Evolutionary conservation across 768 basidiomycete genomes (phyloP).

Genomic region (Boletus edulis): DNA sequence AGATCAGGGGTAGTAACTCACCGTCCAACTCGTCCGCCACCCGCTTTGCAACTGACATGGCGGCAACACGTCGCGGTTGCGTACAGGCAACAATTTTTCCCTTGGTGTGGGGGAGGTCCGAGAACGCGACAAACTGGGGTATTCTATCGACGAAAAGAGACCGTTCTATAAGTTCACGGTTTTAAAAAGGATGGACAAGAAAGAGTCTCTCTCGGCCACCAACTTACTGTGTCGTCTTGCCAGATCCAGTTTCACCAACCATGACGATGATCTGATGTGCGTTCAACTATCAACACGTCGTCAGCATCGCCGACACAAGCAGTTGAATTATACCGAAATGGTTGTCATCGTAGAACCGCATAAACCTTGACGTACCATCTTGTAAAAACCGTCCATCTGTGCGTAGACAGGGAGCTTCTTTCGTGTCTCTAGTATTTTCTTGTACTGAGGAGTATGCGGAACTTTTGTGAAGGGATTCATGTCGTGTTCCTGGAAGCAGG

Average conservation of each 20-base stretch:
- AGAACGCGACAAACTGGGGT: slow-evolving; percentile 94
- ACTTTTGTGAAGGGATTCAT: slow-evolving; percentile 86
- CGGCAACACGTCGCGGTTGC: slow-evolving; percentile 93
- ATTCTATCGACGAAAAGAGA: slow-evolving; percentile 56
- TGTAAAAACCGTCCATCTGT: slow-evolving; percentile 91
- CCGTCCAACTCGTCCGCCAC: slow-evolving; percentile 99
- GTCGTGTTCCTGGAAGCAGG: slow-evolving; percentile 57
- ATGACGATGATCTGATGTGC: slow-evolving; percentile 80
- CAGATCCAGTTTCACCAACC: slow-evolving; percentile 94
- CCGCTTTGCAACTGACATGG: slow-evolving; percentile 97
- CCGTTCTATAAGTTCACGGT: slow-evolving; percentile 27
- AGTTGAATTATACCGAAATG: not conserved
- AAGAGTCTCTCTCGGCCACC: slow-evolving; percentile 12
- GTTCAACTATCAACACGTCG: slow-evolving; percentile 20
- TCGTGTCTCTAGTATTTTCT: slow-evolving; percentile 79
- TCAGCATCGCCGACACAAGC: not conserved
- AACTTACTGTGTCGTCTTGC: slow-evolving; percentile 92
- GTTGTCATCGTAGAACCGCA: not conserved
- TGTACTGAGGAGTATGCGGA: slow-evolving; percentile 77
- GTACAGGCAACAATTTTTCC: slow-evolving; percentile 95
- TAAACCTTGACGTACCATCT: slow-evolving; percentile 58
- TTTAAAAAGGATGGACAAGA: slow-evolving; percentile 19
- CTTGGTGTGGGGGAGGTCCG: slow-evolving; percentile 86
- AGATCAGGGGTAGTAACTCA: slow-evolving; percentile 37
- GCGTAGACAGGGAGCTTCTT: slow-evolving; percentile 89